A percentile compares a stretch with the other conserved stretches of the same genome.
These are phyloP conservation scores for Tuber indicum DNA, from an alignment of 495 filamentous ascomycete species.

Conservation along the genomic window DNA sequence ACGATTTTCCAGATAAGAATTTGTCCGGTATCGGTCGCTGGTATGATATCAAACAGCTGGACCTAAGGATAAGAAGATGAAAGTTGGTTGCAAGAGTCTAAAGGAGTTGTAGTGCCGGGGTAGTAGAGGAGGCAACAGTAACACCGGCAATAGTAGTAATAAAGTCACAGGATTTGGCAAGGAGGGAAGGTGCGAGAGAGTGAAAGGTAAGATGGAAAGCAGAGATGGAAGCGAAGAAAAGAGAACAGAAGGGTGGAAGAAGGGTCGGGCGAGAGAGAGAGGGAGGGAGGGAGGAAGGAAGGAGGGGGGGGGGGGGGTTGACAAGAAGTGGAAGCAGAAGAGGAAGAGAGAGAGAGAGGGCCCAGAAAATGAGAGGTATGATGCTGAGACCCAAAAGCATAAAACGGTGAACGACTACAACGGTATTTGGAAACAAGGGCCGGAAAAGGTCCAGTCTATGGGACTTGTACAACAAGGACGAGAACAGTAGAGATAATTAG, in stretches of 20 bases:
- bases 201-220: background rate
- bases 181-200: background rate
- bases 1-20: background rate
- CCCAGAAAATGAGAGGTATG: background rate
- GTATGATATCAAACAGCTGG: background rate
- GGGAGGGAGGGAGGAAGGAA: background rate
- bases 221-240: background rate
- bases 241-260: background rate
- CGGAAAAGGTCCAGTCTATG: background rate
- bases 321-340: background rate
- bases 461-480: conserved; percentile 7
- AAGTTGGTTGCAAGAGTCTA: background rate
- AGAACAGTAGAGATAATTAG: conserved; percentile 17
- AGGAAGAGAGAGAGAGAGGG: background rate
- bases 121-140: background rate
- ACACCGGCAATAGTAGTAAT: background rate
- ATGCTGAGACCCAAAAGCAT: background rate
- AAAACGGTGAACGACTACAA: background rate
- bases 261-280: background rate
- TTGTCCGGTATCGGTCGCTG: background rate
- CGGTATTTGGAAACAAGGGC: background rate
- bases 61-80: background rate
- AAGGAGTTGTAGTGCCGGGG: background rate
- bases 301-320: background rate
- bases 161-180: background rate